These are phyloP conservation scores for Tetrahymena malaccensis DNA, from an alignment of 73 alveolate genomes.

Conservation along the genomic window DNA sequence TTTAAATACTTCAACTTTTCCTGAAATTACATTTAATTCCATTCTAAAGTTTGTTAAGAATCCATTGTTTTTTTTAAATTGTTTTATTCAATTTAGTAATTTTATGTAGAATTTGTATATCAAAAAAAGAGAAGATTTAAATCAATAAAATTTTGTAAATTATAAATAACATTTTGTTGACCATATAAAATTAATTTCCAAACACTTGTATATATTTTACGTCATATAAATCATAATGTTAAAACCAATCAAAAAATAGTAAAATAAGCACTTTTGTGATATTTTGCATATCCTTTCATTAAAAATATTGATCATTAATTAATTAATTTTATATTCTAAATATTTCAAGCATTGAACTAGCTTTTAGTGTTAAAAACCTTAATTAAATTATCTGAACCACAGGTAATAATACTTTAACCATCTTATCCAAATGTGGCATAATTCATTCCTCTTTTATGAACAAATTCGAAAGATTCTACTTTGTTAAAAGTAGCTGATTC, in stretches of 20 bases:
- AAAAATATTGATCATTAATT: too few species aligned
- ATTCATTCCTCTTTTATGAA: not conserved
- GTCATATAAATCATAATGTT: not conserved
- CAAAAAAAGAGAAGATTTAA: not conserved
- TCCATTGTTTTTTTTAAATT: not conserved
- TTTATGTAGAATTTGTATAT: not conserved
- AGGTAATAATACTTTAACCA: not conserved
- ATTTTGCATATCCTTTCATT: too few species aligned
- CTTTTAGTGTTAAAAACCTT: not conserved
- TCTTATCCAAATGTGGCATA: not conserved
- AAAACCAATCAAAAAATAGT: not conserved
- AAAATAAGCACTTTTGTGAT: not conserved
- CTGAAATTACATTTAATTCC: not conserved
- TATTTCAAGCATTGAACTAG: not conserved
- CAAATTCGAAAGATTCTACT: not conserved
- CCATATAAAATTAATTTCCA: not conserved
- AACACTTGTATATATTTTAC: not conserved
- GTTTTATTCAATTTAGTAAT: not conserved
- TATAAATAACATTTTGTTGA: not conserved
- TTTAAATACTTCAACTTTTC: not conserved
- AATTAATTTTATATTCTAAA: not conserved
- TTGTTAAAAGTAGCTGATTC: not conserved
- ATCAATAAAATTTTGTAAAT: not conserved
- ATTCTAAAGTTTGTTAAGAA: not conserved
- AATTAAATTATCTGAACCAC: not conserved